Conservation (phyloP, 768 basidiomycete species). For the Psilocybe subaeruginosa region DNA sequence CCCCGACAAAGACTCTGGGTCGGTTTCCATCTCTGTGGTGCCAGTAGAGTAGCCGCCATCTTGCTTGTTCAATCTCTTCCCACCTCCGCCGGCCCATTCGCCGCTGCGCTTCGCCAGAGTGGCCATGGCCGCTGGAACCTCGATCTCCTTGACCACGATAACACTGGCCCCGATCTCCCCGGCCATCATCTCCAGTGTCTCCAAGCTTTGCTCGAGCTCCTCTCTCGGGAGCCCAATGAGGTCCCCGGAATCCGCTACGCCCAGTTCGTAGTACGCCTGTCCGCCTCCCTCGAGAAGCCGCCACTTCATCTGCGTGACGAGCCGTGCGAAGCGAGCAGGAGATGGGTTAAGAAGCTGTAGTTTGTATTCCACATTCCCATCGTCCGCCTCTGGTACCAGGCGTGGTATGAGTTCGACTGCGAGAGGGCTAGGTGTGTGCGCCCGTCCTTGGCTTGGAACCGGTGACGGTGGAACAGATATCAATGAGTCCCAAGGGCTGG, state of each 20-base stretch:
- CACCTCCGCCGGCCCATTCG: conserved; percentile 36
- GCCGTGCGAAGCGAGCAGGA: conserved; percentile 73
- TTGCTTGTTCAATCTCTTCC: conserved; percentile 33
- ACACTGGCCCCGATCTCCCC: conserved; percentile 92
- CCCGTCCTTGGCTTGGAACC: conserved; percentile 27
- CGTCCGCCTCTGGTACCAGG: conserved; percentile 77
- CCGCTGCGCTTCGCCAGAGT: conserved; percentile 38
- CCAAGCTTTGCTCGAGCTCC: conserved; percentile 81
- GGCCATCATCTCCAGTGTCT: conserved; percentile 93
- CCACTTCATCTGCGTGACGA: conserved; percentile 97
- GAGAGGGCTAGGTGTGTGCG: conserved; percentile 34
- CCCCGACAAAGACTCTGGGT: conserved; percentile 38
- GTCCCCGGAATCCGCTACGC: conserved; percentile 85
- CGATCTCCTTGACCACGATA: conserved; percentile 87
- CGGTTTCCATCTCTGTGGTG: conserved; percentile 40
- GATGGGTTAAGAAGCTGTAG: conserved; percentile 84
- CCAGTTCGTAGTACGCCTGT: conserved; percentile 82
- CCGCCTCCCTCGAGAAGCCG: conserved; percentile 85
- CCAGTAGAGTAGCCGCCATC: conserved; percentile 33
- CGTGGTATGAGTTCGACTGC: conserved; percentile 51
- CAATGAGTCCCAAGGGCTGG: conserved; percentile 83
- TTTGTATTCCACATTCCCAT: conserved; percentile 95
- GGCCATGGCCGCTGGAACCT: conserved; percentile 63
- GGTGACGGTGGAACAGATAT: conserved; percentile 56
- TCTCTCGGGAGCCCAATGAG: conserved; percentile 76